Percentiles rank a stretch among this genome's conserved stretches.
Evolutionary conservation across 257 asterid species (phyloP).

Genomic region (Fraxinus cuspidata): DNA sequence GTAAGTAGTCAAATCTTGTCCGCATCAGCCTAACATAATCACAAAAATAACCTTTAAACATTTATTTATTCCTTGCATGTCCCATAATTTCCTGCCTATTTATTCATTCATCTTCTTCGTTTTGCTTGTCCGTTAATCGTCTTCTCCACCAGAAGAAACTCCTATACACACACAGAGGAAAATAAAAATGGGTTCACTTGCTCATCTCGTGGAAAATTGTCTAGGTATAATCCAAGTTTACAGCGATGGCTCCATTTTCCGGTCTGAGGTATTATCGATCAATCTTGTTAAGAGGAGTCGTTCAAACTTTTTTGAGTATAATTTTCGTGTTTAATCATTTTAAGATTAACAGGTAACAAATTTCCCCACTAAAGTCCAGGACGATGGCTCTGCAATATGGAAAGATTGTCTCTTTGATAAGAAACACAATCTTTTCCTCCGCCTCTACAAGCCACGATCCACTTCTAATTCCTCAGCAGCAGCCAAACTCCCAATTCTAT

Average conservation of each 20-base stretch:
- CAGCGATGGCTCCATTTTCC: conserved; percentile 63
- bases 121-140: background rate
- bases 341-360: background rate
- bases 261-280: conserved; percentile 24
- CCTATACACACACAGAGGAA: background rate
- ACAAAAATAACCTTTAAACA: conserved; percentile 14
- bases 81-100: conserved; percentile 25
- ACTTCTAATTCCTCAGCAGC: background rate
- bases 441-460: conserved; percentile 56
- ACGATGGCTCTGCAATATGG: conserved; percentile 71
- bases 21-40: background rate
- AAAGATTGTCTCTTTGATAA: conserved; percentile 51
- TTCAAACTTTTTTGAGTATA: background rate
- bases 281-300: background rate
- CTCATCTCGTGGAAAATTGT: conserved; percentile 52
- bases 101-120: conserved; percentile 21
- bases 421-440: conserved; percentile 50
- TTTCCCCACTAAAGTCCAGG: conserved; percentile 42
- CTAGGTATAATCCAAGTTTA: conserved; percentile 44
- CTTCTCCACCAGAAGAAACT: background rate
- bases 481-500: conserved; percentile 46
- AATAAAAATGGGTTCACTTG: conserved; percentile 49
- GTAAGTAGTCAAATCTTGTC: background rate
- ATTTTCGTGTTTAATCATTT: too few relatives aligned
- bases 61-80: conserved; percentile 19